Conservation (phyloP, 2,329 filamentous ascomycete species). For the Pseudogymnoascus sp. region DNA sequence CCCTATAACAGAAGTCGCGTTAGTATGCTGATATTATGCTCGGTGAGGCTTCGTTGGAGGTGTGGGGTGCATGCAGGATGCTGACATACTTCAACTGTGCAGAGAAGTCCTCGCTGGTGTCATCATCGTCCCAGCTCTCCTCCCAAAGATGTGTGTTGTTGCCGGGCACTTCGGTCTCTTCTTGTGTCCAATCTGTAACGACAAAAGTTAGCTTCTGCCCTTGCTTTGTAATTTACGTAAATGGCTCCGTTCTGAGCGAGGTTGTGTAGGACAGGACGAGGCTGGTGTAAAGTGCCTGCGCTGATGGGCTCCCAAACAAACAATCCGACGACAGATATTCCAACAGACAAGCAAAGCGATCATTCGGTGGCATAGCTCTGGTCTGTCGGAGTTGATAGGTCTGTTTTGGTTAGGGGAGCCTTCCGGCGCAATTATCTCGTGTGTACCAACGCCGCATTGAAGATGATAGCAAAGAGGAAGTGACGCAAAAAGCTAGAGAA, state of each 20-base stretch:
- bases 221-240: background rate
- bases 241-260: background rate
- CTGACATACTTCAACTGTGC: conserved; percentile 76
- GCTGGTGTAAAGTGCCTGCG: background rate
- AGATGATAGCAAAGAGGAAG: background rate
- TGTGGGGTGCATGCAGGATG: background rate
- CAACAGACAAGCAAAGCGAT: background rate
- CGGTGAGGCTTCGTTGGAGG: background rate
- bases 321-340: background rate
- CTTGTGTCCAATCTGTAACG: conserved; percentile 75
- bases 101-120: conserved; percentile 93
- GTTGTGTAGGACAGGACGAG: background rate
- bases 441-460: background rate
- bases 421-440: background rate
- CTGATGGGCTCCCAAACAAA: background rate
- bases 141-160: conserved; percentile 87
- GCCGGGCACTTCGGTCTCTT: conserved; percentile 78
- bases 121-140: conserved; percentile 99
- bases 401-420: background rate
- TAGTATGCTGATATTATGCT: background rate
- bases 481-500: background rate
- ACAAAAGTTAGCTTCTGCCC: background rate
- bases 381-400: background rate
- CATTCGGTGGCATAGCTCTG: background rate
- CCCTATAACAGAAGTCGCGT: conserved; percentile 41